Percentiles rank a stretch among this genome's conserved stretches.
Evolutionary conservation across 2,329 filamentous ascomycete genomes (phyloP).

Genomic region (Nothophaeocryptopus gaeumannii): DNA sequence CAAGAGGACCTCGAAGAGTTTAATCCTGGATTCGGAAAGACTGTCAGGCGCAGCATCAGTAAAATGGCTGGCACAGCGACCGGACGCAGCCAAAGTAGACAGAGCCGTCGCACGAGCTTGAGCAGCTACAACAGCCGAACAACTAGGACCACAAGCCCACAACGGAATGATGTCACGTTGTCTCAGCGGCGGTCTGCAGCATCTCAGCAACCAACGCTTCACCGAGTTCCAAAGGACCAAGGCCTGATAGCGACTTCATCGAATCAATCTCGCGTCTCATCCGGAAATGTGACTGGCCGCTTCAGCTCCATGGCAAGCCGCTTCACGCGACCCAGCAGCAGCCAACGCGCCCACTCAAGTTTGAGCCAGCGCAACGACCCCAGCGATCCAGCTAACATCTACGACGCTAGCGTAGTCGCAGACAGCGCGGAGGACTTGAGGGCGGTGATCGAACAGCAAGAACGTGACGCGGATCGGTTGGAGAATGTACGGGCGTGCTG

Average conservation of each 20-base stretch:
- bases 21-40: conserved; percentile 58
- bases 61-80: conserved; percentile 47
- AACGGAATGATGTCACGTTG: conserved; percentile 20
- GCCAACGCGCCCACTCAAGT: conserved; percentile 21
- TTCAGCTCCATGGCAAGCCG: conserved; percentile 32
- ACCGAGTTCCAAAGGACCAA: conserved; percentile 1
- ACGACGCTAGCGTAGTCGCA: conserved; percentile 56
- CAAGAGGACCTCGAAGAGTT: conserved; percentile 69
- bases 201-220: conserved; percentile 5
- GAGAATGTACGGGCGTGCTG: conserved; percentile 97
- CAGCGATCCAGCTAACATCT: conserved; percentile 33
- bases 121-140: conserved; percentile 50
- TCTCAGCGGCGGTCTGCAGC: conserved; percentile 10
- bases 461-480: conserved; percentile 72
- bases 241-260: conserved; percentile 8
- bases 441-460: conserved; percentile 72
- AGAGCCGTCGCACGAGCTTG: conserved; percentile 31
- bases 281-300: conserved; percentile 41
- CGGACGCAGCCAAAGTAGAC: conserved; percentile 51
- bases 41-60: conserved; percentile 50
- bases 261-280: conserved; percentile 19
- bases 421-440: conserved; percentile 77
- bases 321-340: conserved; percentile 23
- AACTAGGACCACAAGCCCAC: conserved; percentile 65
- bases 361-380: conserved; percentile 19